phyloP scores from a whole-genome alignment of 192 early-diverging fungal species.

The Rhizoclosmatium globosum region DNA sequence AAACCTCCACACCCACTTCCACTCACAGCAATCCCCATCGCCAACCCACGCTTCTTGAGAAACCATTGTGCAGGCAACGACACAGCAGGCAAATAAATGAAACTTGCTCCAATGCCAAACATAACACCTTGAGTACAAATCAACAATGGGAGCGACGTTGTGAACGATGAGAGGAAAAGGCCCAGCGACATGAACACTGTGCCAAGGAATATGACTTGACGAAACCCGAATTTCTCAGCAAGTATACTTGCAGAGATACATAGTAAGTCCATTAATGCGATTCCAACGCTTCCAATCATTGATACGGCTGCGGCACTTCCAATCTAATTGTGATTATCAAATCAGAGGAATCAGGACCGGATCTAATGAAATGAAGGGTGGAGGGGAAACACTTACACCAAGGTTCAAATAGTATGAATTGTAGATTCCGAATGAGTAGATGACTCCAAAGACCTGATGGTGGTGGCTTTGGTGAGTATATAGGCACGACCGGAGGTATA shows the following conservation, averaged over 20 bases:
- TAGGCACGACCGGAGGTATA: too few relatives aligned
- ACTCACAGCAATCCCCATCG: constrained; percentile 76
- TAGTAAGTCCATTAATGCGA: too few relatives aligned
- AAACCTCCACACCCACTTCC: constrained; percentile 78
- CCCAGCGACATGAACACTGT: constrained; percentile 52
- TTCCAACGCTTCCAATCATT: constrained; percentile 17
- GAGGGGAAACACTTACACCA: background rate
- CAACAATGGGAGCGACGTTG: constrained; percentile 11
- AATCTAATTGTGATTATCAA: too few relatives aligned
- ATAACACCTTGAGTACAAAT: constrained; percentile 59
- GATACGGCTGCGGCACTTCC: background rate
- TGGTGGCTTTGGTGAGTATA: too few relatives aligned
- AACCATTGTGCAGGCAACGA: constrained; percentile 77
- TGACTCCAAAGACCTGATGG: background rate
- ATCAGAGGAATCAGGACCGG: too few relatives aligned
- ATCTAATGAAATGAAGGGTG: too few relatives aligned
- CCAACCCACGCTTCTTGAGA: constrained; percentile 67
- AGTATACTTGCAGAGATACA: constrained; percentile 28
- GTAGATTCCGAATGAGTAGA: constrained; percentile 26
- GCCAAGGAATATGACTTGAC: constrained; percentile 54
- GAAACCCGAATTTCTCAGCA: constrained; percentile 57
- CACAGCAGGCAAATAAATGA: constrained; percentile 73
- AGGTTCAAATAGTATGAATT: constrained; percentile 5
- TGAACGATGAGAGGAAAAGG: constrained; percentile 11
- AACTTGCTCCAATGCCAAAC: constrained; percentile 74